phyloP scores from a whole-genome alignment of 2,329 filamentous ascomycete species.

The Cercospora sesami region DNA sequence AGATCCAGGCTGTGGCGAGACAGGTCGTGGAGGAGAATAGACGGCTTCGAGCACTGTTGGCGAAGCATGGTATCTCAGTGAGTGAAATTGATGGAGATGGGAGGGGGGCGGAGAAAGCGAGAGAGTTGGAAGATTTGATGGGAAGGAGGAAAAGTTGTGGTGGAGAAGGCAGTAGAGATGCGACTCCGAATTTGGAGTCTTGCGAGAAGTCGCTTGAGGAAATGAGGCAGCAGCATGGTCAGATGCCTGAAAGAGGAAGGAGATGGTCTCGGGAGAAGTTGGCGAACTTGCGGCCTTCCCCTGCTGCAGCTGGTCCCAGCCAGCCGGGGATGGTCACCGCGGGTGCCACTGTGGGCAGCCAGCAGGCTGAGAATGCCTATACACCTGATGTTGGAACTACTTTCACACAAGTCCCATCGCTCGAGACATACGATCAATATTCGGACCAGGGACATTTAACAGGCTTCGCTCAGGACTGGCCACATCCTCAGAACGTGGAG shows the following conservation, averaged over 20 bases:
- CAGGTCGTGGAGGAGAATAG: constrained; percentile 70
- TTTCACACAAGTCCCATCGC: not conserved
- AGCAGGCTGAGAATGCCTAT: not conserved
- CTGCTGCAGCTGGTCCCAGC: not conserved
- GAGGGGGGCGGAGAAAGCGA: not conserved
- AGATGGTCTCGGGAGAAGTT: constrained; percentile 1
- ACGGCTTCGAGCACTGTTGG: constrained; percentile 61
- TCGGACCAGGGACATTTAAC: not conserved
- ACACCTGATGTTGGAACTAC: not conserved
- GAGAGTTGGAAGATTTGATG: constrained; percentile 1
- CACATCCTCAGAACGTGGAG: not conserved
- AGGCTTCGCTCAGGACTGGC: not conserved
- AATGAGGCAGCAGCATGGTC: not conserved
- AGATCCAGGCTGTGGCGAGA: constrained; percentile 69
- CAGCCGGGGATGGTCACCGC: not conserved
- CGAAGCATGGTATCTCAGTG: constrained; percentile 58
- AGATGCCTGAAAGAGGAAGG: not conserved
- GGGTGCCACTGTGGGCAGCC: not conserved
- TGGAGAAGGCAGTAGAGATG: not conserved
- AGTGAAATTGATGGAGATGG: constrained; percentile 47
- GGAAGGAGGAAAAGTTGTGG: constrained; percentile 5
- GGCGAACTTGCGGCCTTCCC: not conserved
- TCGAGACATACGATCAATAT: not conserved
- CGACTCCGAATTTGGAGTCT: not conserved
- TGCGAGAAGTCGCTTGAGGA: constrained; percentile 3